Conservation (phyloP, 768 basidiomycete genomes). For the Suillus sp. region DNA sequence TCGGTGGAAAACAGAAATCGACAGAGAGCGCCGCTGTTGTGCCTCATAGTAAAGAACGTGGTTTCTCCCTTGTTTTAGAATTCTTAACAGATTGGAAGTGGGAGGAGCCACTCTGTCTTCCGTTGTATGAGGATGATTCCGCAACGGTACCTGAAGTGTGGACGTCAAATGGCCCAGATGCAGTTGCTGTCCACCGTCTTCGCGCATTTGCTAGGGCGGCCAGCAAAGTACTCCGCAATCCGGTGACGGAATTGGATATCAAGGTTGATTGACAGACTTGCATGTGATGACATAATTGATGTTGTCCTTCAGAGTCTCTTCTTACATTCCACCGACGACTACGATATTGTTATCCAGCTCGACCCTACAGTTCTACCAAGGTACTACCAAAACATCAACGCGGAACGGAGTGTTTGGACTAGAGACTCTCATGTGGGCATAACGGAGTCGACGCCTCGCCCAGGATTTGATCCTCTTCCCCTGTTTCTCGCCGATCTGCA, state of each 20-base stretch:
- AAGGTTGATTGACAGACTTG: slow-evolving; percentile 45
- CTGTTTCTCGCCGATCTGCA: slow-evolving; percentile 70
- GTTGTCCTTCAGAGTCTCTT: slow-evolving; percentile 66
- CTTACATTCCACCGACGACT: slow-evolving; percentile 79
- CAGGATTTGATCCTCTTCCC: slow-evolving; percentile 82
- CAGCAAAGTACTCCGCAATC: slow-evolving; percentile 54
- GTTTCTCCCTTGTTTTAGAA: slow-evolving; percentile 73
- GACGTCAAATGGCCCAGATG: slow-evolving; percentile 68
- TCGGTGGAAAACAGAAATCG: slow-evolving; percentile 44
- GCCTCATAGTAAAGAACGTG: slow-evolving; percentile 78
- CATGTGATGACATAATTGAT: slow-evolving; percentile 7
- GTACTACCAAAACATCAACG: slow-evolving; percentile 69
- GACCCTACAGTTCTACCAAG: slow-evolving; percentile 65
- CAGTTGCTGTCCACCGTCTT: slow-evolving; percentile 73
- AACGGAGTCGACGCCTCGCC: slow-evolving; percentile 36
- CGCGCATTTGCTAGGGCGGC: slow-evolving; percentile 76
- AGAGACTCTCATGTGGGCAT: slow-evolving; percentile 22
- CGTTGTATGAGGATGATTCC: slow-evolving; percentile 53
- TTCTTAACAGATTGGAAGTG: slow-evolving; percentile 85
- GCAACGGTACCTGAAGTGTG: slow-evolving; percentile 48
- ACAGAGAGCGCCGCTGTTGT: slow-evolving; percentile 44
- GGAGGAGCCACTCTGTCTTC: slow-evolving; percentile 72
- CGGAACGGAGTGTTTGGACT: slow-evolving; percentile 51
- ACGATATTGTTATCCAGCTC: slow-evolving; percentile 82
- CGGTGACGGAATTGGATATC: slow-evolving; percentile 55